phyloP scores from a whole-genome alignment of 2,329 filamentous ascomycete genomes.

The Trichothecium sympodiale region DNA sequence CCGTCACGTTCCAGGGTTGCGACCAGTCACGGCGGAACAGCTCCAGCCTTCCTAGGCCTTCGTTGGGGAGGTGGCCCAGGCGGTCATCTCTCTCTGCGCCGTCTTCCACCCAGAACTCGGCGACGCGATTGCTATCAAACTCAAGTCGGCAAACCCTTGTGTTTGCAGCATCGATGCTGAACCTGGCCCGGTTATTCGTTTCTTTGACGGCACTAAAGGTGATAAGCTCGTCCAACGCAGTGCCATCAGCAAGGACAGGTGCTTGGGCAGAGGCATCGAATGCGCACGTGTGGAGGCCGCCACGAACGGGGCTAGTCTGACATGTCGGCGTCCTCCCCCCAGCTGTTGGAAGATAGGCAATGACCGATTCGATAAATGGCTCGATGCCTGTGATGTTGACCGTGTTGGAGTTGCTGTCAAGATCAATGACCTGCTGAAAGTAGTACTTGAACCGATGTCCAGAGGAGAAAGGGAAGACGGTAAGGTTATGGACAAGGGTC shows the following conservation, averaged over 20 bases:
- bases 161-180: slow-evolving; percentile 61
- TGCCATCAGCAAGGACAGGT: slow-evolving; percentile 47
- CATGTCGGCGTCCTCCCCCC: slow-evolving; percentile 50
- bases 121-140: slow-evolving; percentile 60
- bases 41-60: slow-evolving; percentile 56
- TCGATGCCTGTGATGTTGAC: slow-evolving; percentile 60
- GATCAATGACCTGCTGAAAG: slow-evolving; percentile 72
- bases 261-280: slow-evolving; percentile 53
- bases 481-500: slow-evolving; percentile 76
- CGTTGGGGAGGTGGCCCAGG: slow-evolving; percentile 51
- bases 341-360: slow-evolving; percentile 60
- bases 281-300: slow-evolving; percentile 51
- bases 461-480: slow-evolving; percentile 78
- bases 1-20: slow-evolving; percentile 57
- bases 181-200: slow-evolving; percentile 37
- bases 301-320: slow-evolving; percentile 24
- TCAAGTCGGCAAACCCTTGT: slow-evolving; percentile 55
- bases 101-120: slow-evolving; percentile 51
- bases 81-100: slow-evolving; percentile 48
- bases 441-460: slow-evolving; percentile 74
- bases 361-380: slow-evolving; percentile 55
- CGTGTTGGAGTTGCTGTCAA: slow-evolving; percentile 59
- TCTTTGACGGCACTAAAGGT: slow-evolving; percentile 34
- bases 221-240: slow-evolving; percentile 45
- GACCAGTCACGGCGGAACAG: slow-evolving; percentile 79